phyloP scores from a whole-genome alignment of 108 stramenopile genomes.

The Aurantiochytrium sp. region DNA sequence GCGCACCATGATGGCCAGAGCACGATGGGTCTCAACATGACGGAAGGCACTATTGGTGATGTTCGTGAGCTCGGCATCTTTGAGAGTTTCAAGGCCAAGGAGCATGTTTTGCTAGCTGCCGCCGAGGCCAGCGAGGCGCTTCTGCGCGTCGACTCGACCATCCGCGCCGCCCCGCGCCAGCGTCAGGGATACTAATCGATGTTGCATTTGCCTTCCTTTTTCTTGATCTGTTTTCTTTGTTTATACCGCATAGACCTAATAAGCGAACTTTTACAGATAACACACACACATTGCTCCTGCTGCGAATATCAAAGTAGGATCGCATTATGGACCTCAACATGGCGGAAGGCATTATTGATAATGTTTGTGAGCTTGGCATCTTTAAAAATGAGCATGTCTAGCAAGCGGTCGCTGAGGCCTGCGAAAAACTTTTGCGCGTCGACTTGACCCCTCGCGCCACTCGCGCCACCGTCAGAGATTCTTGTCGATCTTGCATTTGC shows the following conservation, averaged over 20 bases:
- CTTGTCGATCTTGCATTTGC: neutral
- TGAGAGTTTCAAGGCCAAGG: constrained; percentile 88
- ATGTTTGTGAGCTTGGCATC: constrained; percentile 90
- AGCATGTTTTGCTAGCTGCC: constrained; percentile 87
- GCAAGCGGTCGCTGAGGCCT: constrained; percentile 89
- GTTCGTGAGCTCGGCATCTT: constrained; percentile 90
- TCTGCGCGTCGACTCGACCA: constrained; percentile 95
- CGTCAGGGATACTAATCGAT: neutral
- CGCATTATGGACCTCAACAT: constrained; percentile 82
- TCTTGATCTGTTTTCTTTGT: neutral
- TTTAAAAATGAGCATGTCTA: constrained; percentile 84
- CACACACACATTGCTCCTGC: too few species aligned
- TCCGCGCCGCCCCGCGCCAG: constrained; percentile 81
- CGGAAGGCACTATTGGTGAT: constrained; percentile 78
- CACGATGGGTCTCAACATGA: constrained; percentile 87
- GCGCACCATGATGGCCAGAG: constrained; percentile 75
- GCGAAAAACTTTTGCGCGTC: constrained; percentile 96
- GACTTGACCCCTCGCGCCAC: constrained; percentile 98
- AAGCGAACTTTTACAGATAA: too few species aligned
- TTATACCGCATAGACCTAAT: neutral
- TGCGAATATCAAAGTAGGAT: too few species aligned
- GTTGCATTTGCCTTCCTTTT: neutral
- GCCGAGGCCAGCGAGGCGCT: constrained; percentile 99
- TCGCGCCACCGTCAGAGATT: constrained; percentile 36
- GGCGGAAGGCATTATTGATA: constrained; percentile 76